Conservation (phyloP, 75 land plant species). For the Picea sitchensis region DNA sequence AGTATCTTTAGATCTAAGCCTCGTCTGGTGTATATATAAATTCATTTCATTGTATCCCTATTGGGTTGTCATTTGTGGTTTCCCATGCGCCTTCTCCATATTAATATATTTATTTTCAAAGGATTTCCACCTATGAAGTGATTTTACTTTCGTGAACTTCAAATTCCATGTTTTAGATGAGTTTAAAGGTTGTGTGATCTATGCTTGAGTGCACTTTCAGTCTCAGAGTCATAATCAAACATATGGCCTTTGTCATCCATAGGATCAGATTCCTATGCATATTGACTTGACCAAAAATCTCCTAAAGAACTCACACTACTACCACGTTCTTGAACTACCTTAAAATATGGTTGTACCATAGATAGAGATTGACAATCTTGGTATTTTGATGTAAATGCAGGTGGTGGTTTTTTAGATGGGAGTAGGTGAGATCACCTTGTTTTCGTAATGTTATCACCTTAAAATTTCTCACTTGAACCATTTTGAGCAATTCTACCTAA, state of each 20-base stretch:
- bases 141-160: constrained; percentile 18
- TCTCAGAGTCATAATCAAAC: constrained; percentile 44
- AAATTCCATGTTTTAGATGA: neutral
- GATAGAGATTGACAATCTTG: constrained; percentile 22
- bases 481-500: too few relatives aligned
- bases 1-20: constrained; percentile 27
- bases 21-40: constrained; percentile 37
- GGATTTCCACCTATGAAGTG: constrained; percentile 13
- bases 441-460: neutral
- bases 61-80: constrained; percentile 15
- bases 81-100: constrained; percentile 11
- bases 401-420: constrained; percentile 76
- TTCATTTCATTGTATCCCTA: constrained; percentile 22
- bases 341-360: constrained; percentile 12
- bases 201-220: constrained; percentile 15
- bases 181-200: constrained; percentile 20
- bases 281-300: constrained; percentile 94
- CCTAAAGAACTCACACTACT: constrained; percentile 45
- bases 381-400: constrained; percentile 49
- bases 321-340: constrained; percentile 8
- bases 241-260: constrained; percentile 29
- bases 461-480: too few relatives aligned
- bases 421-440: constrained; percentile 22
- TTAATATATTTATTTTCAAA: constrained; percentile 11
- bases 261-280: constrained; percentile 56